Evolutionary conservation across 306 rosid genomes (phyloP), one percentile per base, ranked within the genome.

Genomic region (Cyclanthera cordifolia): DNA sequence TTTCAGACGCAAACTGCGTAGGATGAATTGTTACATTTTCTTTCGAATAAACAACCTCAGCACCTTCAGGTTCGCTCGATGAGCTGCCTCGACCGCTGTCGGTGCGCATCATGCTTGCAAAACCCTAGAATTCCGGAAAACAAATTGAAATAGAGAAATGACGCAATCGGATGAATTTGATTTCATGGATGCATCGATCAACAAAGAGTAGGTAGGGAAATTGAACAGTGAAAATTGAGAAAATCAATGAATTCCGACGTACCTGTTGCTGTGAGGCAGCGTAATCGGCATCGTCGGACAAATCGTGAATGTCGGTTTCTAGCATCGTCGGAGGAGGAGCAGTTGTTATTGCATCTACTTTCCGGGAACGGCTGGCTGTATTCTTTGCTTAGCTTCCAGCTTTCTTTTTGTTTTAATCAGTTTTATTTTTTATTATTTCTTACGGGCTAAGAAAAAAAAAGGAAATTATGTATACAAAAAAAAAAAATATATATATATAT

Each of bases 11-110:
- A 70, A 81, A 82, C 84, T 90, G 91, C 51, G 96, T 86, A 28
- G 99, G 97, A 70, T 90, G 99, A 83, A 94, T 94, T n/a, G 97
- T 79, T 23, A 94, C 99, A 69, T 94, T 94, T 23, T 90, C 99
- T 77, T 94, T 94, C 71, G 15, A 20, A 79, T 72, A 94, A 48
- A 94, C 83, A 70, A 86, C 72, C 74, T 90, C 91, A 19, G 90
- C 90, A 46, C 83, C 94, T 0, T 86, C 95, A 8, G 73, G 74
- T 41, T 88, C 96, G 80, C 85, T 82, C 5, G 87, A 75, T 34
- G 95, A 81, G 81, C 89, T 86, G 70, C 76, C 88, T 37, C 77
- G 87, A 8, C 85, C 53, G 72, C 95, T 84, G 21, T 88, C 86
- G 83, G 79, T 79, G 45, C 73, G 79, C 83, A 85, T 83, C 75